Evolutionary conservation across 2,329 filamentous ascomycete species (phyloP).

Genomic region (Gyromitra esculenta): DNA sequence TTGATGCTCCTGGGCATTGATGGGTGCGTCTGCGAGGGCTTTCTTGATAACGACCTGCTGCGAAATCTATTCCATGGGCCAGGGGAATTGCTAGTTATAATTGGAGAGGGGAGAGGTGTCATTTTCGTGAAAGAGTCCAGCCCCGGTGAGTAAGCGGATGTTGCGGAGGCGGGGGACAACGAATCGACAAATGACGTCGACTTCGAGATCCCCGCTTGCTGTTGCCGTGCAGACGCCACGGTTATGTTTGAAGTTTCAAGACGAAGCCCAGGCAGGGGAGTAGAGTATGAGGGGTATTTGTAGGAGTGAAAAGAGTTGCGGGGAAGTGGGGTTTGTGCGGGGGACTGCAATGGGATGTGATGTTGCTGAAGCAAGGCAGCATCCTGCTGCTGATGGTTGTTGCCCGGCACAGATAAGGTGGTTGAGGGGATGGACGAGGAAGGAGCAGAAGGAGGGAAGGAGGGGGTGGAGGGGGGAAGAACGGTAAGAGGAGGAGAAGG

Average conservation of each 20-base stretch:
- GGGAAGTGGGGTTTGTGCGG: slow-evolving; percentile 50
- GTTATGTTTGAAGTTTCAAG: slow-evolving; percentile 55
- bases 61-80: slow-evolving; percentile 71
- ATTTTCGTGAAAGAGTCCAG: slow-evolving; percentile 61
- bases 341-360: slow-evolving; percentile 37
- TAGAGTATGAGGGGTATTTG: slow-evolving; percentile 27
- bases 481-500: slow-evolving; percentile 10
- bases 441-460: slow-evolving; percentile 13
- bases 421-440: slow-evolving; percentile 37
- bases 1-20: slow-evolving; percentile 60
- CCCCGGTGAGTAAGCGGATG: slow-evolving; percentile 56
- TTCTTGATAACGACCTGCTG: slow-evolving; percentile 65
- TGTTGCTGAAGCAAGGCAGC: slow-evolving; percentile 50
- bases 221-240: slow-evolving; percentile 53
- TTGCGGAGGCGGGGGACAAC: slow-evolving; percentile 55
- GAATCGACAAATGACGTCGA: slow-evolving; percentile 57
- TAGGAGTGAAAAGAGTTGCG: slow-evolving; percentile 34
- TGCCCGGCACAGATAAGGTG: slow-evolving; percentile 42
- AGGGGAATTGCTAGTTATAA: slow-evolving; percentile 72
- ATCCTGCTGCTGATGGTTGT: slow-evolving; percentile 48
- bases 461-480: slow-evolving; percentile 19
- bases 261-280: slow-evolving; percentile 49
- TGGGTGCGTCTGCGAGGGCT: slow-evolving; percentile 60
- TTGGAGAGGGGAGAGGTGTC: slow-evolving; percentile 80
- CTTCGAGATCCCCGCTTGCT: slow-evolving; percentile 55